Conservation (phyloP, 768 basidiomycete genomes). For the Collybia mongolica region DNA sequence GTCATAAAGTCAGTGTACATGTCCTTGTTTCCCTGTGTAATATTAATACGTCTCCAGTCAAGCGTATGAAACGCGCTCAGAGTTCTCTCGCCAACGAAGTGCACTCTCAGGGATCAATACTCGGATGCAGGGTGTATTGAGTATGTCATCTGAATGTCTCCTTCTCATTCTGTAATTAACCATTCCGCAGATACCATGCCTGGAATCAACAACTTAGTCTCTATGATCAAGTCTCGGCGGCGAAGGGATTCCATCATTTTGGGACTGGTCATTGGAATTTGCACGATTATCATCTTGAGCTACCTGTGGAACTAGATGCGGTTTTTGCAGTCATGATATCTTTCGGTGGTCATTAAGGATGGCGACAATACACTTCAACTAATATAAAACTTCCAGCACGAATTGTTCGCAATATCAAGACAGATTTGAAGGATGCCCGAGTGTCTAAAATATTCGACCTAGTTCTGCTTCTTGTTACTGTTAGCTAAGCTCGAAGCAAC, state of each 20-base stretch:
- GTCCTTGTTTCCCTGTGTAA: background rate
- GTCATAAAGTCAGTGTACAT: constrained; percentile 68
- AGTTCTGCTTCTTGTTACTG: constrained; percentile 12
- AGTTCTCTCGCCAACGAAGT: constrained; percentile 81
- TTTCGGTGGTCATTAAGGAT: background rate
- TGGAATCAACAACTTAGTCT: constrained; percentile 88
- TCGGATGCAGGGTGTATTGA: constrained; percentile 80
- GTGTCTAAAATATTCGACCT: background rate
- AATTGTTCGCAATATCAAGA: background rate
- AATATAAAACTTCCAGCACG: background rate
- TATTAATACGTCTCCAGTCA: constrained; percentile 52
- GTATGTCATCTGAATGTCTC: constrained; percentile 40
- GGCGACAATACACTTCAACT: no score
- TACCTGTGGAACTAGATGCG: constrained; percentile 40
- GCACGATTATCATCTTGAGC: constrained; percentile 56
- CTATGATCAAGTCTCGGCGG: constrained; percentile 91
- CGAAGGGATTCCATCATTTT: constrained; percentile 88
- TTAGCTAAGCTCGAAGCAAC: background rate
- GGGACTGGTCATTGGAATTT: constrained; percentile 85
- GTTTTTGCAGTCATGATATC: background rate
- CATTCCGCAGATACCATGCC: constrained; percentile 74
- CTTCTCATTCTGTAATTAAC: constrained; percentile 1
- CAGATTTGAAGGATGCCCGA: background rate
- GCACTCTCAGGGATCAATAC: constrained; percentile 78
- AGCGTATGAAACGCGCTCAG: constrained; percentile 94